Conservation (phyloP, 768 basidiomycete species). For the Naganishia friedmannii region DNA sequence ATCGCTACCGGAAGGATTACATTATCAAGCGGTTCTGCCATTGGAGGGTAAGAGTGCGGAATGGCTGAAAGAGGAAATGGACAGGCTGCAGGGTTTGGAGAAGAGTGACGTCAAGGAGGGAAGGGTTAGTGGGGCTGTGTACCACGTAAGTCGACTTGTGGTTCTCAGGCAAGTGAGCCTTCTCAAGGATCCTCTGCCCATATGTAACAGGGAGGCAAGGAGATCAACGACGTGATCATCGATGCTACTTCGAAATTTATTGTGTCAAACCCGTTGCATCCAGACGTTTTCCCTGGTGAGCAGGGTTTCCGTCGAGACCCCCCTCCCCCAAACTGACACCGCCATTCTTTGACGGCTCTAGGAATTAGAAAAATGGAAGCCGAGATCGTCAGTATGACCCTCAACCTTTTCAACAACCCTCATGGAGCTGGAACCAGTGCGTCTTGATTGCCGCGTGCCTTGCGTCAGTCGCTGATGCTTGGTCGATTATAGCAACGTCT, state of each 20-base stretch:
- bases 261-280: slow-evolving; percentile 85
- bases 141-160: slow-evolving; percentile 43
- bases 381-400: slow-evolving; percentile 83
- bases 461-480: not conserved
- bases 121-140: slow-evolving; percentile 48
- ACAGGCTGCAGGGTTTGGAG: slow-evolving; percentile 43
- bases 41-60: slow-evolving; percentile 40
- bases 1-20: slow-evolving; percentile 39
- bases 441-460: slow-evolving; percentile 17
- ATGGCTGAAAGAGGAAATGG: slow-evolving; percentile 48
- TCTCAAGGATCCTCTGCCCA: not conserved
- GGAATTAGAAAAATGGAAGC: slow-evolving; percentile 95
- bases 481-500: slow-evolving; percentile 62
- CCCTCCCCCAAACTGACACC: not conserved
- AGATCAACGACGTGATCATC: slow-evolving; percentile 72
- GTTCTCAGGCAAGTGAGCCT: not conserved
- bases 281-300: slow-evolving; percentile 75
- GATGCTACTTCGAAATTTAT: slow-evolving; percentile 77
- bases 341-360: slow-evolving; percentile 6
- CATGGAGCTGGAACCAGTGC: slow-evolving; percentile 74
- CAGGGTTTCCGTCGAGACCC: slow-evolving; percentile 11
- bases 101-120: slow-evolving; percentile 44
- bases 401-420: slow-evolving; percentile 79
- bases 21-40: slow-evolving; percentile 36
- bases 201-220: slow-evolving; percentile 63